Percentiles rank a stretch among this genome's conserved stretches.
phyloP scores from a whole-genome alignment of 2,329 filamentous ascomycete genomes.

The Keithomyces neogunnii region DNA sequence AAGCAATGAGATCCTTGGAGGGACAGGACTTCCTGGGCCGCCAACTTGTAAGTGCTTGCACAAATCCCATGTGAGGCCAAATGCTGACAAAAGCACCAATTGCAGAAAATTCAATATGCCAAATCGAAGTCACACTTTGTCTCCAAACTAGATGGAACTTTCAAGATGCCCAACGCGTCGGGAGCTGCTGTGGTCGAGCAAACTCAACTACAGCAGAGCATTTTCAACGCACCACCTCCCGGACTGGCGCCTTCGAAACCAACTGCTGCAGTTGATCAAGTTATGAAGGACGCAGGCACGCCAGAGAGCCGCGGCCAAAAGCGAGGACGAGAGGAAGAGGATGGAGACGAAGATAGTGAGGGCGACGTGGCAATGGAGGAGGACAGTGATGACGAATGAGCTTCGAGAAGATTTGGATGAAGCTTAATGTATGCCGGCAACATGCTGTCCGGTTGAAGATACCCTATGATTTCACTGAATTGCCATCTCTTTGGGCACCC shows the following conservation, averaged over 20 bases:
- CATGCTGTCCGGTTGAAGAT: background rate
- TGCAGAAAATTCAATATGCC: constrained; percentile 83
- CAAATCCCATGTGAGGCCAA: background rate
- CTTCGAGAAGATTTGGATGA: background rate
- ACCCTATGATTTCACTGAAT: constrained; percentile 19
- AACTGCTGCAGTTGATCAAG: constrained; percentile 34
- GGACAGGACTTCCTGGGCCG: constrained; percentile 79
- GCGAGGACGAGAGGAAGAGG: constrained; percentile 57
- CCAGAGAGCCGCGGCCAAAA: constrained; percentile 57
- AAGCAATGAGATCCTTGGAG: constrained; percentile 84
- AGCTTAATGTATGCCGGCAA: background rate
- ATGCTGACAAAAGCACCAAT: background rate
- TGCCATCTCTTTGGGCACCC: constrained; percentile 64
- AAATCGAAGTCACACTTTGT: constrained; percentile 84
- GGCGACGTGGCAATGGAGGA: constrained; percentile 62
- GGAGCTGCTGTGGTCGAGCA: constrained; percentile 50
- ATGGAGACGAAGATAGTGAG: constrained; percentile 61
- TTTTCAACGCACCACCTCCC: constrained; percentile 62
- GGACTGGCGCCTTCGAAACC: constrained; percentile 43
- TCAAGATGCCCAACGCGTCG: constrained; percentile 55
- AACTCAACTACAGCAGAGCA: constrained; percentile 69
- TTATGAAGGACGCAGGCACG: constrained; percentile 42
- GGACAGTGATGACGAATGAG: constrained; percentile 63
- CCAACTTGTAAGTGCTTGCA: constrained; percentile 58
- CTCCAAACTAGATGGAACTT: constrained; percentile 86